A percentile compares a stretch with the other conserved stretches of the same genome.
Conservation (phyloP, 495 filamentous ascomycete species). For the Penicillium turbatum region DNA sequence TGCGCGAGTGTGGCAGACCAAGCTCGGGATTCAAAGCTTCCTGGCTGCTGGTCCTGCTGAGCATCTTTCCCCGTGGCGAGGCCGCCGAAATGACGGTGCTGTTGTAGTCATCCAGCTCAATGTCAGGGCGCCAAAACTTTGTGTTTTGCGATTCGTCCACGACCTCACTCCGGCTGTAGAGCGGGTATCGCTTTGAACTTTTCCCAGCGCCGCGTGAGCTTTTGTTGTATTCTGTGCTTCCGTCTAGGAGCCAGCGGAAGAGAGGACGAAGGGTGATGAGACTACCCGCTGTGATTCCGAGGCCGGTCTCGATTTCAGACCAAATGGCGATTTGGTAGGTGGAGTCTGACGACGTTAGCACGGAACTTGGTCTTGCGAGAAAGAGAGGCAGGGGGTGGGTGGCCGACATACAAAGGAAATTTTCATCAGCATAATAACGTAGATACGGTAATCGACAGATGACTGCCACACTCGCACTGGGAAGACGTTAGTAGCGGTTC, state of each 20-base stretch:
- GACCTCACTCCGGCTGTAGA: slow-evolving; percentile 3
- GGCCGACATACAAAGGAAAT: slow-evolving; percentile 29
- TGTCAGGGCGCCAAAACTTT: slow-evolving; percentile 13
- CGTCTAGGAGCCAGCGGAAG: slow-evolving; percentile 26
- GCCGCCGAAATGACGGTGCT: slow-evolving; percentile 4
- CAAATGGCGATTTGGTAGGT: slow-evolving; percentile 31
- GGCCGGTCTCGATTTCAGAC: slow-evolving; percentile 29
- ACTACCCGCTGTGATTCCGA: slow-evolving; percentile 37
- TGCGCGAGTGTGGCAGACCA: background rate
- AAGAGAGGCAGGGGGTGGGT: background rate
- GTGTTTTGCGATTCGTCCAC: background rate
- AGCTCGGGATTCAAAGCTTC: slow-evolving; percentile 12
- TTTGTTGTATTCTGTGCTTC: background rate
- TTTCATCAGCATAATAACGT: slow-evolving; percentile 12
- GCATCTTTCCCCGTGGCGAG: background rate
- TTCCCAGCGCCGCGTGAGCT: background rate
- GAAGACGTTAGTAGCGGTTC: background rate
- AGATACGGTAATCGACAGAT: slow-evolving; percentile 29
- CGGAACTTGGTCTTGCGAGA: background rate
- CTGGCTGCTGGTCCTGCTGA: slow-evolving; percentile 10
- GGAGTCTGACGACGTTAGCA: slow-evolving; percentile 16
- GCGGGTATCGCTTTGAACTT: background rate
- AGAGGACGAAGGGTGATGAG: slow-evolving; percentile 37
- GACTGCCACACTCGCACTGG: slow-evolving; percentile 27
- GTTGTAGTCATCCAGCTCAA: slow-evolving; percentile 6